Evolutionary conservation across 2,329 filamentous ascomycete genomes (phyloP), one percentile per base, ranked within the genome.

Genomic region (Sporothrix pseudoabietina): DNA sequence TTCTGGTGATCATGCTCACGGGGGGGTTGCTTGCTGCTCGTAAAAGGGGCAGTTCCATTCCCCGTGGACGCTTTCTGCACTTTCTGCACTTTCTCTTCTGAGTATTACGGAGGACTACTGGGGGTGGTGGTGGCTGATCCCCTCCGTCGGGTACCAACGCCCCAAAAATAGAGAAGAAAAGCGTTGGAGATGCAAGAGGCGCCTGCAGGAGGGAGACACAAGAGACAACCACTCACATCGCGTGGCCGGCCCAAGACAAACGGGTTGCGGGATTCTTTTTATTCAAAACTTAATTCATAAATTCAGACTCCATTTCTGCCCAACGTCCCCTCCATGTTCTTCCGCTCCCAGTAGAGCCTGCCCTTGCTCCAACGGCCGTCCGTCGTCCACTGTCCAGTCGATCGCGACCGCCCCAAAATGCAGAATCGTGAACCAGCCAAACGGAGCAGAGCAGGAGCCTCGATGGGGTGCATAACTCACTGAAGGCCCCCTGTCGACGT

Each of bases 91-190:
- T 30, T 19, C 14, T 16, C 14, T 16, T 26, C 26, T 26, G 26
- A 26, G 26, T 26, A 12, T 49, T 19, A 12, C 14, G 10, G 4
- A 19, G 10, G 2, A 19, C 44, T 19, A 30, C 39, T 26, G 65
- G 30, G 44, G 65, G 44, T 54, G 47, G 65, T 39, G 54, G 69
- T 26, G 22, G 52, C 54, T 57, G 69, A 57, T 41, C 69, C 44
- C 57, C 47, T 65, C 47, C 32, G 44, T 80, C 79, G 79, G 80
- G 79, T 78, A 80, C 73, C 76, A 78, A 79, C 75, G 74, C 74
- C 78, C 75, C 61, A 66, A 75, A 75, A 77, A 71, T 63, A 71
- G 47, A 57, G 39, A 57, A 22, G 26, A 26, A 35, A 26, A 5
- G n/a, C 52, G 52, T 47, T n/a, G n/a, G 52, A 32, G 65, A 22